Conservation (phyloP, 1,284 basidiomycete genomes). For the Ceratorhiza oryzae-sativae region DNA sequence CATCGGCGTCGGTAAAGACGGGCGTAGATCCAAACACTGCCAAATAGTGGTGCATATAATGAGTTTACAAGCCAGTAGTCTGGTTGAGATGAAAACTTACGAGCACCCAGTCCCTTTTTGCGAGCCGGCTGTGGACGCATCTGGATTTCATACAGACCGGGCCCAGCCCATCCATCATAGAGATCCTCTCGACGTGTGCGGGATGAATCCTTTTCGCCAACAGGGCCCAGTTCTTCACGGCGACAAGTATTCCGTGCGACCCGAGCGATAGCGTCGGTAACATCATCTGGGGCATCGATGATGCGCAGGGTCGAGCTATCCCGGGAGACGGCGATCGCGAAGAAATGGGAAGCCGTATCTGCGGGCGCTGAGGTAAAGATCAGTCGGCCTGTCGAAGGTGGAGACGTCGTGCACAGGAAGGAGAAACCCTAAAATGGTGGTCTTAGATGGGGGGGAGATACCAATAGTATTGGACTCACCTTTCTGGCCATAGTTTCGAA, state of each 20-base stretch:
- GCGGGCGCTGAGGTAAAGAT: constrained; percentile 36
- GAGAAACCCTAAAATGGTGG: constrained; percentile 25
- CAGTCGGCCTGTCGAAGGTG: constrained; percentile 29
- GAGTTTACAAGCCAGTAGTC: neutral
- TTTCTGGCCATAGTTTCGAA: constrained; percentile 36
- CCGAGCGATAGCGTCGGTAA: constrained; percentile 36
- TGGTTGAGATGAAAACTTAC: constrained; percentile 19
- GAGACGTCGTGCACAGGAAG: constrained; percentile 37
- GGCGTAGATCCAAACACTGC: constrained; percentile 21
- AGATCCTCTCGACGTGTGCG: constrained; percentile 16
- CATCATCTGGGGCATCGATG: constrained; percentile 35
- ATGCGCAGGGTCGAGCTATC: constrained; percentile 36
- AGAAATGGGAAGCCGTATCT: constrained; percentile 27
- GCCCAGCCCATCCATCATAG: constrained; percentile 32
- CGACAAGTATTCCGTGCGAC: constrained; percentile 33
- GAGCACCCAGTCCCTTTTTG: constrained; percentile 30
- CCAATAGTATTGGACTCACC: constrained; percentile 14
- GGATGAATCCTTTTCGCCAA: constrained; percentile 34
- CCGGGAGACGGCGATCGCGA: constrained; percentile 36
- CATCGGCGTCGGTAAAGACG: constrained; percentile 27
- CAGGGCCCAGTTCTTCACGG: constrained; percentile 27
- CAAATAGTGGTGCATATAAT: constrained; percentile 32
- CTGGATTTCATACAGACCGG: constrained; percentile 31
- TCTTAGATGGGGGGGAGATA: constrained; percentile 13
- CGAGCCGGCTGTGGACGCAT: constrained; percentile 26